A percentile compares a stretch with the other conserved stretches of the same genome.
These are phyloP conservation scores for Phaeomoniella chlamydospora DNA, from an alignment of 2,329 filamentous ascomycete genomes.

Conservation along the genomic window DNA sequence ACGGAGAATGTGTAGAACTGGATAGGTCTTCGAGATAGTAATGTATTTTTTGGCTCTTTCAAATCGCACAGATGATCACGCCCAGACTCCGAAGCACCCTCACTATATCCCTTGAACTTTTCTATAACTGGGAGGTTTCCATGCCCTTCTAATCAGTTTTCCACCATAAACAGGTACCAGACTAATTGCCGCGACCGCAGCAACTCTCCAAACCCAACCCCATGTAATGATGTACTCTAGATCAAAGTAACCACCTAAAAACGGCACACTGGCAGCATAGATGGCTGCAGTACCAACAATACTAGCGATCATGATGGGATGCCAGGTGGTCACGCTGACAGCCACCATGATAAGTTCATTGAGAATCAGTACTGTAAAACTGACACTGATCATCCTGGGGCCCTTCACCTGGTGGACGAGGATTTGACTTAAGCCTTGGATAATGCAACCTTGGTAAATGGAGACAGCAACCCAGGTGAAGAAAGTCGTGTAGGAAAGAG, in stretches of 20 bases:
- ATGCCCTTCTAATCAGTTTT: conserved; percentile 69
- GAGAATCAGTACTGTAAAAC: conserved; percentile 78
- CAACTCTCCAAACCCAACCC: conserved; percentile 79
- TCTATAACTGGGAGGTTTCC: conserved; percentile 85
- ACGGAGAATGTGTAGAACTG: conserved; percentile 2
- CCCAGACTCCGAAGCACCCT: neutral
- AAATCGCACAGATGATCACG: no score
- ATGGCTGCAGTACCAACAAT: conserved; percentile 69
- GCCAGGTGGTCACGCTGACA: conserved; percentile 93
- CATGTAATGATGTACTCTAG: conserved; percentile 61
- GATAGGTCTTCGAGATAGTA: conserved; percentile 3
- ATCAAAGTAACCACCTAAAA: conserved; percentile 82
- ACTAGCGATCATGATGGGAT: conserved; percentile 74
- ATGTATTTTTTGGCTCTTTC: no score
- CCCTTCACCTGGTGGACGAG: conserved; percentile 59
- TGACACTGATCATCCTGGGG: conserved; percentile 70
- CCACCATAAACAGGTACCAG: conserved; percentile 75
- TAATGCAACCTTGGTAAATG: conserved; percentile 88
- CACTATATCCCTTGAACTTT: conserved; percentile 48
- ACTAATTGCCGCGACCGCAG: conserved; percentile 64
- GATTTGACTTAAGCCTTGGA: conserved; percentile 86
- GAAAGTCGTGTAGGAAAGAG: conserved; percentile 83
- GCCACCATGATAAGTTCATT: conserved; percentile 98
- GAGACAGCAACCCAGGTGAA: conserved; percentile 94
- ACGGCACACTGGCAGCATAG: conserved; percentile 74